Percentiles rank a stretch among this genome's conserved stretches.
phyloP scores from a whole-genome alignment of 2,329 filamentous ascomycete species.

The Microdochium paspali region DNA sequence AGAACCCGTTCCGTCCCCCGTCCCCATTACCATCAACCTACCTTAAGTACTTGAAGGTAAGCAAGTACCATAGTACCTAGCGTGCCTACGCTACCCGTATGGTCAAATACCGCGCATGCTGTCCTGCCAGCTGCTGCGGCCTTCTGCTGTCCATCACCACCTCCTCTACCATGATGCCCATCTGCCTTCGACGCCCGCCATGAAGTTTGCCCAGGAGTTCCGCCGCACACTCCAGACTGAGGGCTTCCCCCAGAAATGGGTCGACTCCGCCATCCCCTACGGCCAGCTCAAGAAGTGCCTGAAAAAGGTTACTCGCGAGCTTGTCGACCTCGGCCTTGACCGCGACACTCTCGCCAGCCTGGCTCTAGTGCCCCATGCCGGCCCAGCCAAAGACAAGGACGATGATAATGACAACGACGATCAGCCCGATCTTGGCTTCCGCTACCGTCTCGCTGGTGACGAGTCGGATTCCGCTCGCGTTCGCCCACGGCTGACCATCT shows the following conservation, averaged over 20 bases:
- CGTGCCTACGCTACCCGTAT: too few species aligned
- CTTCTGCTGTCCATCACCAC: background rate
- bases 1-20: too few species aligned
- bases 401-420: slow-evolving; percentile 31
- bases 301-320: slow-evolving; percentile 66
- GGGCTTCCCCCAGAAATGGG: slow-evolving; percentile 65
- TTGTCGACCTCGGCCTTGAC: slow-evolving; percentile 62
- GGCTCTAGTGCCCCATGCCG: slow-evolving; percentile 25
- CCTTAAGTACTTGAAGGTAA: too few species aligned
- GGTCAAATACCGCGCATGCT: too few species aligned
- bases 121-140: too few species aligned
- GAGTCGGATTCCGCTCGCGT: slow-evolving; percentile 35
- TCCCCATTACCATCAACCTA: too few species aligned
- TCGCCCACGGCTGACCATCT: slow-evolving; percentile 60
- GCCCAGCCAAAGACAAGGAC: background rate
- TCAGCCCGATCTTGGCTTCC: slow-evolving; percentile 24
- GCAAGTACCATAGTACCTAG: too few species aligned
- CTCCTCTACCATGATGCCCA: background rate
- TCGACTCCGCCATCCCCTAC: slow-evolving; percentile 73
- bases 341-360: slow-evolving; percentile 59
- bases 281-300: slow-evolving; percentile 82
- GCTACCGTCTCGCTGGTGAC: slow-evolving; percentile 46
- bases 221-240: slow-evolving; percentile 59
- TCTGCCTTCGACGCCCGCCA: slow-evolving; percentile 22
- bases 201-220: slow-evolving; percentile 85